Conservation (phyloP, 768 basidiomycete genomes). For the Tricholoma sp. region DNA sequence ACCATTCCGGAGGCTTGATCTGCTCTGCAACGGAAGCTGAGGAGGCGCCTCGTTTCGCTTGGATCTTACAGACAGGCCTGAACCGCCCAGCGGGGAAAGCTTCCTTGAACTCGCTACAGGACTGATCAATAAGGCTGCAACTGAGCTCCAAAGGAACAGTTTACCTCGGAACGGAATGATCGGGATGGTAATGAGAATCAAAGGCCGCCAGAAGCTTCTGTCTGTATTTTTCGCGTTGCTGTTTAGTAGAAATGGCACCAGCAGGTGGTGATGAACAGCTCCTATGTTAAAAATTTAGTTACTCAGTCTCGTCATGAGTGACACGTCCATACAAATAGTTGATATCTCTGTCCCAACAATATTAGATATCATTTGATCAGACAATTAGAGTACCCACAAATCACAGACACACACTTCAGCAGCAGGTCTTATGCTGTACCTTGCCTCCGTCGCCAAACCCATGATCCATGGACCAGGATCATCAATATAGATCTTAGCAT, state of each 20-base stretch:
- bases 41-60: slow-evolving; percentile 76
- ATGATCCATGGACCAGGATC: slow-evolving; percentile 98
- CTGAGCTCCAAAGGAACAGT: slow-evolving; percentile 6
- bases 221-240: slow-evolving; percentile 77
- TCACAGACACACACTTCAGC: slow-evolving; percentile 87
- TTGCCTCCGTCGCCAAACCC: slow-evolving; percentile 80
- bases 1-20: slow-evolving; percentile 90
- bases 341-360: slow-evolving; percentile 54
- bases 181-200: slow-evolving; percentile 85
- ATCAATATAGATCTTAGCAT: slow-evolving; percentile 90
- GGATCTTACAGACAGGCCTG: slow-evolving; percentile 87
- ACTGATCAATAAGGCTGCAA: slow-evolving; percentile 4
- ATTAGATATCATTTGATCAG: neutral
- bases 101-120: slow-evolving; percentile 82
- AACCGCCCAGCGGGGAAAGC: slow-evolving; percentile 92
- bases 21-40: slow-evolving; percentile 83
- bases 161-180: slow-evolving; percentile 74
- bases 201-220: slow-evolving; percentile 73
- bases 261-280: slow-evolving; percentile 77
- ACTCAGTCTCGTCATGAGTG: neutral
- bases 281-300: slow-evolving; percentile 27
- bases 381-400: slow-evolving; percentile 45
- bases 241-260: slow-evolving; percentile 69
- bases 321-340: slow-evolving; percentile 60
- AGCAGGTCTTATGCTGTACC: slow-evolving; percentile 68